phyloP scores from a whole-genome alignment of 805 yeast genomes.

The Zygosaccharomyces rouxii region DNA sequence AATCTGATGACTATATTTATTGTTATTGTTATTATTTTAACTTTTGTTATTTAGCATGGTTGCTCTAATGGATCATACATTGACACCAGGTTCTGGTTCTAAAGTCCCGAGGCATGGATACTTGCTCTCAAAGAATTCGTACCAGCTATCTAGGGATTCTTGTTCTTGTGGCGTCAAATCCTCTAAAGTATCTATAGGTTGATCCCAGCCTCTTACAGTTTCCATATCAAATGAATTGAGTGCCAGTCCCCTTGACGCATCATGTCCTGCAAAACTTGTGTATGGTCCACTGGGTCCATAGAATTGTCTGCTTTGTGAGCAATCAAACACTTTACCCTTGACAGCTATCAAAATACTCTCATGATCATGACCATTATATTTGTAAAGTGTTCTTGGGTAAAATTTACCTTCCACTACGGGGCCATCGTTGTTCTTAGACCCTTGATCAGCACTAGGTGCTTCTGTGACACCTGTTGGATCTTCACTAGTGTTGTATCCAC shows the following conservation, averaged over 20 bases:
- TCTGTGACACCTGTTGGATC: constrained; percentile 35
- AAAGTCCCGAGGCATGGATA: constrained; percentile 77
- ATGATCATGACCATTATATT: constrained; percentile 77
- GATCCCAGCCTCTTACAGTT: constrained; percentile 60
- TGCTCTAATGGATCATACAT: constrained; percentile 8
- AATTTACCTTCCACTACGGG: constrained; percentile 47
- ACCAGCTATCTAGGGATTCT: constrained; percentile 80
- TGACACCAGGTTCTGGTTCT: constrained; percentile 40
- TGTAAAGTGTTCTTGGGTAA: constrained; percentile 69
- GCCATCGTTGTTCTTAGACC: constrained; percentile 20
- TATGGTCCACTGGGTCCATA: constrained; percentile 97
- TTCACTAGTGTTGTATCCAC: constrained; percentile 32
- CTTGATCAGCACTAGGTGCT: constrained; percentile 1
- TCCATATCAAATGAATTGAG: constrained; percentile 74
- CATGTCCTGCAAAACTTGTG: constrained; percentile 91
- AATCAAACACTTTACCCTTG: constrained; percentile 83
- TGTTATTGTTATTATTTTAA: too few species aligned
- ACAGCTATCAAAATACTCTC: constrained; percentile 80
- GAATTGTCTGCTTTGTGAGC: constrained; percentile 69
- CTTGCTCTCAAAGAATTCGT: constrained; percentile 71
- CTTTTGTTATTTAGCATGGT: neutral
- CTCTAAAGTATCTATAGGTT: constrained; percentile 69
- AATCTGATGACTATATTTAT: too few species aligned
- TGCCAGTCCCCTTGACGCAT: constrained; percentile 91
- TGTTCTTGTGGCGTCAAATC: constrained; percentile 58